Percentiles rank a stretch among this genome's conserved stretches.
phyloP scores from a whole-genome alignment of 2,329 filamentous ascomycete genomes.

The Ceratocystis destructans region DNA sequence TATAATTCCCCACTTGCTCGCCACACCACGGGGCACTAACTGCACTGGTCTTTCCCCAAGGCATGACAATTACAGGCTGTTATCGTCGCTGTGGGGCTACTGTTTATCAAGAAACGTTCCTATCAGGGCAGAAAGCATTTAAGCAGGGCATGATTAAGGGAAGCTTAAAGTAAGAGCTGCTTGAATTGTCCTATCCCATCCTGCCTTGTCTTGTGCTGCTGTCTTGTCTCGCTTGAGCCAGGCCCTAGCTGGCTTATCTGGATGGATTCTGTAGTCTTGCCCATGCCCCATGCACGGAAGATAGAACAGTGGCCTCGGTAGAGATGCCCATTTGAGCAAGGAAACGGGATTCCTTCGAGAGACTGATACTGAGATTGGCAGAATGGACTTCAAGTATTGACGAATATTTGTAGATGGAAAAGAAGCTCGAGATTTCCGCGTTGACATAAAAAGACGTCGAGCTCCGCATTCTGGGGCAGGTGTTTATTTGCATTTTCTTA shows the following conservation, averaged over 20 bases:
- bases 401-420: too few relatives aligned
- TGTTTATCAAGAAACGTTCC: neutral
- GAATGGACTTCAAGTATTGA: neutral
- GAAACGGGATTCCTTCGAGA: conserved; percentile 1
- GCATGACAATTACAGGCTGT: neutral
- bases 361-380: neutral
- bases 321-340: neutral
- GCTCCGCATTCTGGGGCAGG: too few relatives aligned
- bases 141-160: neutral
- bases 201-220: neutral
- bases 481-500: neutral
- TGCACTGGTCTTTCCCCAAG: neutral
- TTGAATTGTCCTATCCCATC: neutral
- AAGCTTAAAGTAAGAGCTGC: neutral
- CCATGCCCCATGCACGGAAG: neutral
- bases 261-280: too few relatives aligned
- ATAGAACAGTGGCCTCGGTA: neutral
- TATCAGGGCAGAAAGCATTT: neutral
- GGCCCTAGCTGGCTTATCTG: neutral
- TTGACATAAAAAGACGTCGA: too few relatives aligned
- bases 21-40: neutral
- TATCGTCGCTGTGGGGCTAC: neutral
- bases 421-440: too few relatives aligned
- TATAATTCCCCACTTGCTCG: neutral
- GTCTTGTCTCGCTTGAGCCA: neutral